phyloP scores from a whole-genome alignment of 116 monocot species.

The Papilionanthe hybrid region DNA sequence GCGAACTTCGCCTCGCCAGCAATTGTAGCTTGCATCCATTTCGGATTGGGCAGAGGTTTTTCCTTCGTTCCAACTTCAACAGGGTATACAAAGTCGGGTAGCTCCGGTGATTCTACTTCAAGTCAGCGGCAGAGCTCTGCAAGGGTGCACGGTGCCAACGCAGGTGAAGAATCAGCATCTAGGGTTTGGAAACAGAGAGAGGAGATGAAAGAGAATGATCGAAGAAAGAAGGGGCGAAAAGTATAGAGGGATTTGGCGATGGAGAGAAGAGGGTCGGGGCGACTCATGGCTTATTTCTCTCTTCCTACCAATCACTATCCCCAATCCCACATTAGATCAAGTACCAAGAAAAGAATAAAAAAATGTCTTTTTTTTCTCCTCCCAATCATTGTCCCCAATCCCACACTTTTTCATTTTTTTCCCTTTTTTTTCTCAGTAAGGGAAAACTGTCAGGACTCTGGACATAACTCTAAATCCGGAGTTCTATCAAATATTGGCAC shows the following conservation, averaged over 20 bases:
- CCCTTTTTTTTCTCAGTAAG: too few species aligned
- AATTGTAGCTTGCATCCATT: constrained; percentile 87
- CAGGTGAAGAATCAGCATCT: constrained; percentile 8
- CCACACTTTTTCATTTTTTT: too few species aligned
- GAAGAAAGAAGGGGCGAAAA: constrained; percentile 12
- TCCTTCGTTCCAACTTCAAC: constrained; percentile 91
- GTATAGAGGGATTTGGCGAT: constrained; percentile 17
- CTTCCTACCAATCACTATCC: too few species aligned
- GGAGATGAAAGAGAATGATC: constrained; percentile 7
- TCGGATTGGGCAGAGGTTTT: constrained; percentile 76
- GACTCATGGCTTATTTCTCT: constrained; percentile 21
- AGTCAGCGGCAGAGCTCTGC: constrained; percentile 69
- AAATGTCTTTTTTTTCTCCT: too few species aligned
- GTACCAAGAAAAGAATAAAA: too few species aligned
- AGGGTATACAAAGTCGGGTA: constrained; percentile 79
- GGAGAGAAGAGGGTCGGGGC: constrained; percentile 17
- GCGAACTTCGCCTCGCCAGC: constrained; percentile 85
- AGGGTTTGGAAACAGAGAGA: constrained; percentile 17
- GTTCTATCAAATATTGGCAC: too few species aligned
- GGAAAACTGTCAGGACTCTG: too few species aligned
- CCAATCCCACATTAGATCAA: too few species aligned
- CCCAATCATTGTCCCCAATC: too few species aligned
- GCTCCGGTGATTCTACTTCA: constrained; percentile 45
- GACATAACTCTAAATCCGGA: too few species aligned
- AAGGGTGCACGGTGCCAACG: constrained; percentile 38